A percentile compares a stretch with the other conserved stretches of the same genome.
phyloP scores from a whole-genome alignment of 345 rosid genomes.

The Toxicodendron radicans region DNA sequence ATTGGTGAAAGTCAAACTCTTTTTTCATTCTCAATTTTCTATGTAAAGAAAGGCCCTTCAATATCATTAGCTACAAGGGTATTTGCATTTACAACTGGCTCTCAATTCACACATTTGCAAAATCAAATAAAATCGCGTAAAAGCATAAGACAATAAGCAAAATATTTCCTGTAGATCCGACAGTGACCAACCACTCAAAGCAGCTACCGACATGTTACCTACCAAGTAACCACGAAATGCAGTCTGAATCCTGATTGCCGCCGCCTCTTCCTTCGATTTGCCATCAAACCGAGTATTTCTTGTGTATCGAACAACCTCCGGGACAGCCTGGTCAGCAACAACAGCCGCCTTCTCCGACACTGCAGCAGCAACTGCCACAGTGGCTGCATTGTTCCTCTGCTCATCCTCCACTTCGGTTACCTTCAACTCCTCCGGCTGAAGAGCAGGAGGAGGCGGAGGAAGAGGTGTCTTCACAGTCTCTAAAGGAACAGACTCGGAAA shows the following conservation, averaged over 20 bases:
- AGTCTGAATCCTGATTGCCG: conserved; percentile 90
- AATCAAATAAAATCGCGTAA: not conserved
- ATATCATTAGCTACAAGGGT: not conserved
- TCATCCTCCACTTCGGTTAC: conserved; percentile 47
- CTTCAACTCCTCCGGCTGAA: conserved; percentile 49
- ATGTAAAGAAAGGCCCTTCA: not conserved
- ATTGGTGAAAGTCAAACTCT: not conserved
- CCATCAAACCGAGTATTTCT: conserved; percentile 46
- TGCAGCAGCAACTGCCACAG: conserved; percentile 31
- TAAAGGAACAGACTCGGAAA: conserved; percentile 31
- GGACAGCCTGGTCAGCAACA: conserved; percentile 32
- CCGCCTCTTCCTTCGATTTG: conserved; percentile 69
- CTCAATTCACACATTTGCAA: too few relatives aligned
- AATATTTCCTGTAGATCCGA: not conserved
- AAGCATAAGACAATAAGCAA: not conserved
- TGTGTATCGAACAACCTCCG: conserved; percentile 40
- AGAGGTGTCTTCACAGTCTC: conserved; percentile 30
- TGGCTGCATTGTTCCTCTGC: conserved; percentile 29
- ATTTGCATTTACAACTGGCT: not conserved
- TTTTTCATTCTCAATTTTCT: not conserved
- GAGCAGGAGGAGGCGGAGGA: conserved; percentile 37
- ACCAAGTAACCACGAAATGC: conserved; percentile 87
- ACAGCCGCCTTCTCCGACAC: conserved; percentile 25
- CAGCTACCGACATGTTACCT: conserved; percentile 14
- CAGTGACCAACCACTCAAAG: not conserved